A percentile compares a stretch with the other conserved stretches of the same genome.
Conservation (phyloP, 768 basidiomycete species). For the Amanita thiersii region DNA sequence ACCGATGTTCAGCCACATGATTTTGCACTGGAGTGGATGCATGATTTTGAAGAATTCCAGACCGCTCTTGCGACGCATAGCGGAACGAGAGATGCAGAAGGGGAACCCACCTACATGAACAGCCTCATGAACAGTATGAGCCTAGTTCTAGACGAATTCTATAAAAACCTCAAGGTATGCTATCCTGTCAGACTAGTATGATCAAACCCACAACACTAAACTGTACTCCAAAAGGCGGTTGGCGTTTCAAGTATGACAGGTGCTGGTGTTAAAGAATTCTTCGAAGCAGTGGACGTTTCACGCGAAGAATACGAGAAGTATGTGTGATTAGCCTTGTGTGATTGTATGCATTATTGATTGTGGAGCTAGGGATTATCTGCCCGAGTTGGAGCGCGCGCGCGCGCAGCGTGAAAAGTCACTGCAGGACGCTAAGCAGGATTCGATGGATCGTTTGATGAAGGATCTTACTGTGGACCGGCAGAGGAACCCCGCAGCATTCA, state of each 20-base stretch:
- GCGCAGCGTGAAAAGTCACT: constrained; percentile 56
- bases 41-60: constrained; percentile 95
- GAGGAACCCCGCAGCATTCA: constrained; percentile 48
- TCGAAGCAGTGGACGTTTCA: constrained; percentile 84
- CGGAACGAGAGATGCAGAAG: constrained; percentile 65
- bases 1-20: constrained; percentile 86
- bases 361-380: constrained; percentile 75
- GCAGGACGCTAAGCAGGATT: constrained; percentile 63
- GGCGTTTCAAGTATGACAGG: constrained; percentile 96
- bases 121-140: constrained; percentile 99
- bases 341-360: constrained; percentile 6
- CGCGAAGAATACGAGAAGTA: constrained; percentile 86
- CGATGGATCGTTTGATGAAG: constrained; percentile 67
- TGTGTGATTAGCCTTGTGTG: constrained; percentile 14
- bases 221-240: constrained; percentile 53
- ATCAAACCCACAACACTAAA: not conserved
- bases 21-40: constrained; percentile 97
- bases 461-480: constrained; percentile 72
- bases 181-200: not conserved
- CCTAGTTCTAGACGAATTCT: constrained; percentile 95
- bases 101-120: constrained; percentile 96
- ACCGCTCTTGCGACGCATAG: constrained; percentile 68
- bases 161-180: constrained; percentile 85
- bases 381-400: constrained; percentile 74
- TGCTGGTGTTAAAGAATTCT: constrained; percentile 87